These are phyloP conservation scores for Alternaria sp. DNA, from an alignment of 2,329 filamentous ascomycete species.

Conservation along the genomic window DNA sequence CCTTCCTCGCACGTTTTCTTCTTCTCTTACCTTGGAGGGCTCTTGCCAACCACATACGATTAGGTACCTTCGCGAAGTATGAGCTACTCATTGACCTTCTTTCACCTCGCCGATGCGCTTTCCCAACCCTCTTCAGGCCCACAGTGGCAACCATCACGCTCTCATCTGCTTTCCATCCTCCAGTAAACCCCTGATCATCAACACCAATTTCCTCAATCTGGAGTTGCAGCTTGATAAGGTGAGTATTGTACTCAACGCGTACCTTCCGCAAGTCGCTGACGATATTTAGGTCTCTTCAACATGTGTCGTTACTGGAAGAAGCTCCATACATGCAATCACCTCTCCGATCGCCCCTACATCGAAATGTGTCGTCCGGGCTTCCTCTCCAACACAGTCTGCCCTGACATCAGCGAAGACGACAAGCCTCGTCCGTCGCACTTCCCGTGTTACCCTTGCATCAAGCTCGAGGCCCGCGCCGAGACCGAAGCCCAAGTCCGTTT, in stretches of 20 bases:
- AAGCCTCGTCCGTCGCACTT: constrained; percentile 30
- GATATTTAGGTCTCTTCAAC: background rate
- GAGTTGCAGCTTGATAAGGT: background rate
- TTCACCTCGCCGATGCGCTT: constrained; percentile 8
- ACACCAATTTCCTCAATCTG: background rate
- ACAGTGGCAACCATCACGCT: background rate
- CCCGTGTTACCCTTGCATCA: constrained; percentile 38
- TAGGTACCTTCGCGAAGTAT: background rate
- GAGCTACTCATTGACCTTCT: background rate
- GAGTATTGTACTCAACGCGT: background rate
- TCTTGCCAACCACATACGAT: background rate
- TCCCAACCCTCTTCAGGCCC: background rate
- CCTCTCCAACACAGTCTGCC: constrained; percentile 33
- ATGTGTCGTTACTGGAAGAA: constrained; percentile 44
- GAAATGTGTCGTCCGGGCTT: constrained; percentile 35
- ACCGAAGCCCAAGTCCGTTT: constrained; percentile 14
- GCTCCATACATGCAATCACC: constrained; percentile 32
- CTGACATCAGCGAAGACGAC: constrained; percentile 24
- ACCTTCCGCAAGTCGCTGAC: background rate
- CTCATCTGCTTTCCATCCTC: background rate
- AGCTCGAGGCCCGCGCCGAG: constrained; percentile 23
- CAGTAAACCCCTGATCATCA: background rate
- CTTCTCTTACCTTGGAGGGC: constrained; percentile 3
- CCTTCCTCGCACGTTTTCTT: background rate
- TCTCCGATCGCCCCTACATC: constrained; percentile 33